Evolutionary conservation across 164 flowering plant genomes (phyloP).

Genomic region (Aristolochia californica): DNA sequence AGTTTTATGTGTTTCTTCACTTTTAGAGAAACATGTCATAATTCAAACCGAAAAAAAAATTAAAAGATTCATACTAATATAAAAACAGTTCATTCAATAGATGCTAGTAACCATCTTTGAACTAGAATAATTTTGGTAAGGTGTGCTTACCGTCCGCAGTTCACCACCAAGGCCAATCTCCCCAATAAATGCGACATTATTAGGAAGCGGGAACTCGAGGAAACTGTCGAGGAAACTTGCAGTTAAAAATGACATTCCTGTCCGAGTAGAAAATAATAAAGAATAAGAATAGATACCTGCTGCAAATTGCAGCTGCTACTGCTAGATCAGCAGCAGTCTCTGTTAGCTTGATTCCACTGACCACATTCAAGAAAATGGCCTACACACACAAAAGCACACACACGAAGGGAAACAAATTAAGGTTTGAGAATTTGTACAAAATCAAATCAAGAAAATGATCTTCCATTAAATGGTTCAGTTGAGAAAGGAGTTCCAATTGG

Average conservation of each 20-base stretch:
- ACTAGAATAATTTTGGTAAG: neutral
- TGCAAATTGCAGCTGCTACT: slow-evolving; percentile 91
- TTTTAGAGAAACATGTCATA: neutral
- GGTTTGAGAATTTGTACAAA: too few relatives aligned
- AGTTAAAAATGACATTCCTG: neutral
- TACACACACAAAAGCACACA: slow-evolving; percentile 14
- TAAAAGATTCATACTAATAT: neutral
- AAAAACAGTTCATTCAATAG: neutral
- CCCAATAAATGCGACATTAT: slow-evolving; percentile 75
- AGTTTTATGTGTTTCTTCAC: too few relatives aligned
- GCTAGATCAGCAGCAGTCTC: slow-evolving; percentile 98
- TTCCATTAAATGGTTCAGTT: too few relatives aligned
- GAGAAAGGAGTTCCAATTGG: too few relatives aligned
- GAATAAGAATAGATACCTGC: slow-evolving; percentile 44
- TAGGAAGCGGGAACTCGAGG: slow-evolving; percentile 78
- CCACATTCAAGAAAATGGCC: slow-evolving; percentile 78
- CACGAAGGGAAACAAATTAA: neutral
- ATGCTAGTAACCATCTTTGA: neutral
- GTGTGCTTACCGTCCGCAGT: slow-evolving; percentile 63
- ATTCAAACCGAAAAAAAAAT: neutral
- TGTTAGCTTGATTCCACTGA: slow-evolving; percentile 58
- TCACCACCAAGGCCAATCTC: slow-evolving; percentile 96
- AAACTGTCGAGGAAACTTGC: slow-evolving; percentile 31
- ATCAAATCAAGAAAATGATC: neutral
- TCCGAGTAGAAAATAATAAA: neutral